Evolutionary conservation across 1,139 yeast species (phyloP).

Genomic region (Yamadazyma taylorii): DNA sequence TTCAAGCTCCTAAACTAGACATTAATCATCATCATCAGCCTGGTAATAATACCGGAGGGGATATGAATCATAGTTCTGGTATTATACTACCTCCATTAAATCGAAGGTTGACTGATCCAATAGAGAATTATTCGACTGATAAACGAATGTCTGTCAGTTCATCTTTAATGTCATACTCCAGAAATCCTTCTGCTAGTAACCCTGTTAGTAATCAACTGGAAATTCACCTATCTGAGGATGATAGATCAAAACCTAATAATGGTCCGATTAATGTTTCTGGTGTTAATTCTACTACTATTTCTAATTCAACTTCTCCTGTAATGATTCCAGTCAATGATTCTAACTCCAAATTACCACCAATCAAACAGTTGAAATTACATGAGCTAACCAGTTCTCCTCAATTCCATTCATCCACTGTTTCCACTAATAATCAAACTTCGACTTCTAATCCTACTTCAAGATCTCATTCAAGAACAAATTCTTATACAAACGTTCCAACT

Average conservation of each 20-base stretch:
- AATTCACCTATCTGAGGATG: not conserved
- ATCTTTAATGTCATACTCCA: conserved; percentile 10
- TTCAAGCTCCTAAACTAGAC: not conserved
- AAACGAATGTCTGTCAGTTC: conserved; percentile 16
- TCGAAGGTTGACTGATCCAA: conserved; percentile 4
- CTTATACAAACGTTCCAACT: conserved; percentile 4
- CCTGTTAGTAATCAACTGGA: not conserved
- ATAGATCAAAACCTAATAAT: not conserved
- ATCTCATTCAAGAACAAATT: conserved; percentile 2
- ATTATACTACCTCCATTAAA: conserved; percentile 6
- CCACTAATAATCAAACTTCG: not conserved
- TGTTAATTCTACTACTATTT: not conserved
- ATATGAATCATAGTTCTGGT: not conserved
- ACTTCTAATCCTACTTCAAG: not conserved
- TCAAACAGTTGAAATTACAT: not conserved
- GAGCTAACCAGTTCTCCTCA: conserved; percentile 3
- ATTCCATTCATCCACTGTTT: not conserved
- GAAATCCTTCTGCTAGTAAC: conserved; percentile 10
- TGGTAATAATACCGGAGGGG: not conserved
- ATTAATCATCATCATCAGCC: too few species aligned
- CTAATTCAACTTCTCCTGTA: conserved; percentile 1
- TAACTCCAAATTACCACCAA: conserved; percentile 2
- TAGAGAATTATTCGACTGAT: conserved; percentile 12
- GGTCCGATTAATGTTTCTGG: not conserved
- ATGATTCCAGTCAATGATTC: not conserved